Conservation (phyloP, 768 basidiomycete genomes). For the Suillus paluster region DNA sequence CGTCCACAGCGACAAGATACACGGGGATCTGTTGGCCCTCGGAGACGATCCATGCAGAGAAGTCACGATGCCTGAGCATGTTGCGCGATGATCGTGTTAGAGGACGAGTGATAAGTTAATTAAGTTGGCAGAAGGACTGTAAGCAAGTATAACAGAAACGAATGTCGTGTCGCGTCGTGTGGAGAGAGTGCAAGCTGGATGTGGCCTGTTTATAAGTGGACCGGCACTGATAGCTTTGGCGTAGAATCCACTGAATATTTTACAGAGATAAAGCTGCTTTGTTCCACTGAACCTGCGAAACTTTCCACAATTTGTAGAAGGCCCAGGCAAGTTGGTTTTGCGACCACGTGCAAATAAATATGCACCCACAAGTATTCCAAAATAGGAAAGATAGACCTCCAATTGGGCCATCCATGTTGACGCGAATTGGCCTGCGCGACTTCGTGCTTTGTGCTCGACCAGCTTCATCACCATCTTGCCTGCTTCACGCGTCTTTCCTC, state of each 20-base stretch:
- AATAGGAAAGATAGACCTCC: slow-evolving; percentile 4
- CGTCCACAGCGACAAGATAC: slow-evolving; percentile 57
- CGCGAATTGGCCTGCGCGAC: neutral
- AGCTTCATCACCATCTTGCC: neutral
- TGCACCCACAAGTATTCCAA: slow-evolving; percentile 19
- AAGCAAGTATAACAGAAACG: slow-evolving; percentile 11
- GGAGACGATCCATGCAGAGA: slow-evolving; percentile 71
- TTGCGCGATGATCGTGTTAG: neutral
- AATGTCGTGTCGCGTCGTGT: slow-evolving; percentile 6
- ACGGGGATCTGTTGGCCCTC: slow-evolving; percentile 55
- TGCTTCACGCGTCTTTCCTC: neutral
- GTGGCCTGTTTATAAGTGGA: slow-evolving; percentile 1
- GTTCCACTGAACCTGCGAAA: slow-evolving; percentile 14
- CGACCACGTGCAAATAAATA: slow-evolving; percentile 16
- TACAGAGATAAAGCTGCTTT: slow-evolving; percentile 12
- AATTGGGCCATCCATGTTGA: neutral
- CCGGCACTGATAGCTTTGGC: neutral
- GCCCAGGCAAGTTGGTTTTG: slow-evolving; percentile 12
- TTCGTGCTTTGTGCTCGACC: neutral
- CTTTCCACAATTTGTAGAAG: neutral
- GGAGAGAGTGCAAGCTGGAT: neutral
- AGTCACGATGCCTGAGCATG: slow-evolving; percentile 62
- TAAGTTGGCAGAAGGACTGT: slow-evolving; percentile 9
- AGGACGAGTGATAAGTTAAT: slow-evolving; percentile 15
- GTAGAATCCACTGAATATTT: slow-evolving; percentile 13